Evolutionary conservation across 257 asterid species (phyloP).

Genomic region (Jacaranda copaia): DNA sequence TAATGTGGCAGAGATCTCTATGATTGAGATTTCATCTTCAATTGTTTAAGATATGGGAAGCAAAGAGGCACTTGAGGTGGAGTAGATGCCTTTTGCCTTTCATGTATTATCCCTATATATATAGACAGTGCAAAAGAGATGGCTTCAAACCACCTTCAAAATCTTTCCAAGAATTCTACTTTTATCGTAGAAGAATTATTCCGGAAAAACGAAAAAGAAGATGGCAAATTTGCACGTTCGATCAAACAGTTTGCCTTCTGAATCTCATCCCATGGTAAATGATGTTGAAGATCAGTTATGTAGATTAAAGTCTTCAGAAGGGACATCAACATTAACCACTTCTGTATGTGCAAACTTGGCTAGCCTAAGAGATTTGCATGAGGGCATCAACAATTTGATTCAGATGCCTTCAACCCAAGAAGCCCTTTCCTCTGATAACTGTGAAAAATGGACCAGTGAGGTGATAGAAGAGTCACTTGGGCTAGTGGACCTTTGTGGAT

Average conservation of each 20-base stretch:
- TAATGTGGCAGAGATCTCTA: not conserved
- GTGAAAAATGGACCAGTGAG: no score
- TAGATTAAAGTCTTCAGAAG: slow-evolving; percentile 37
- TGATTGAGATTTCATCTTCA: not conserved
- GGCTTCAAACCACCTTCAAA: not conserved
- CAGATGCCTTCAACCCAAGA: no score
- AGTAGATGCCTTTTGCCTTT: not conserved
- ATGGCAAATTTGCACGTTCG: not conserved
- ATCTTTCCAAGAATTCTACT: not conserved
- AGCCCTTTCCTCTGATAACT: no score
- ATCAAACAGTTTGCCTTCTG: no score
- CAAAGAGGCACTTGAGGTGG: slow-evolving; percentile 11
- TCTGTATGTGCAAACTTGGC: no score
- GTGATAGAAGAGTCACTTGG: no score
- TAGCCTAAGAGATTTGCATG: no score
- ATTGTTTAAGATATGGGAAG: not conserved
- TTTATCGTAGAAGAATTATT: not conserved
- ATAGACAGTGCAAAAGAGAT: not conserved
- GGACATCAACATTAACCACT: no score
- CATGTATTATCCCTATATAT: not conserved
- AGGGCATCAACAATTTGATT: no score
- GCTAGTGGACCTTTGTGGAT: no score
- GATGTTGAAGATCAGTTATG: slow-evolving; percentile 33
- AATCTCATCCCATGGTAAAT: slow-evolving; percentile 40
- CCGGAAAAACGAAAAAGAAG: not conserved